Base-by-base conservation (phyloP, 164 flowering plant genomes). In the Magnolia officinalis region DNA sequence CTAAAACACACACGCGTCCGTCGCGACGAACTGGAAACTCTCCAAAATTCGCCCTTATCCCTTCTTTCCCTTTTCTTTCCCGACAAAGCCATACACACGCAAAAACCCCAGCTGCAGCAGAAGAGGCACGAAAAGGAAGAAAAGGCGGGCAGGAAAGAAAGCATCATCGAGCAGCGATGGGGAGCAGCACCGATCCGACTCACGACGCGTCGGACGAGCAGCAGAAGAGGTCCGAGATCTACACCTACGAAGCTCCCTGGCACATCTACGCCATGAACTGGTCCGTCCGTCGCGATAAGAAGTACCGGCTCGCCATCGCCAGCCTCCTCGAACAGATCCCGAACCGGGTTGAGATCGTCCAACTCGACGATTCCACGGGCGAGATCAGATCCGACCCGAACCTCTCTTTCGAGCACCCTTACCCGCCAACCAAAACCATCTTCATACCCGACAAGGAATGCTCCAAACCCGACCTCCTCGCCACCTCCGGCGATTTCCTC, bases 211-310 rank as follows among this genome's bases (percentile, higher is more conserved):
- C 95, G 26, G 95, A 91, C 74, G 97, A 94, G 80, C 94, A 90
- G 83, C 95, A 95, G 76, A 90, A 91, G 70, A 87, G 98, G 8
- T 92, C 95, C 9, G 97, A 94, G 84, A 94, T 94, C 84, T 95
- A 95, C 92, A 91, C 98, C 0, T 95, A 92, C 87, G 96, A 95
- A 72, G 97, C 98, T 0, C 97, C 98, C 3, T 95, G 97, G 97
- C 97, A 88, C 84, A 90, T 93, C 88, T 95, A 91, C 90, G 94
- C 98, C 85, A 95, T 93, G 97, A 95, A 95, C 81, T 95, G 98
- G 98, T 83, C 88, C 84, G 98, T 95, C 74, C 96, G 97, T 26
- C 87, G 88, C 20, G 97, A 92, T 88, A 91, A 91, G 82, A 90
- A 89, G 84, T 93, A 92, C 86, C 90, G 98, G 0, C 91, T 95